Base-by-base conservation (phyloP, 2,329 filamentous ascomycete species). In the Ophiocordyceps camponoti-saundersi region DNA sequence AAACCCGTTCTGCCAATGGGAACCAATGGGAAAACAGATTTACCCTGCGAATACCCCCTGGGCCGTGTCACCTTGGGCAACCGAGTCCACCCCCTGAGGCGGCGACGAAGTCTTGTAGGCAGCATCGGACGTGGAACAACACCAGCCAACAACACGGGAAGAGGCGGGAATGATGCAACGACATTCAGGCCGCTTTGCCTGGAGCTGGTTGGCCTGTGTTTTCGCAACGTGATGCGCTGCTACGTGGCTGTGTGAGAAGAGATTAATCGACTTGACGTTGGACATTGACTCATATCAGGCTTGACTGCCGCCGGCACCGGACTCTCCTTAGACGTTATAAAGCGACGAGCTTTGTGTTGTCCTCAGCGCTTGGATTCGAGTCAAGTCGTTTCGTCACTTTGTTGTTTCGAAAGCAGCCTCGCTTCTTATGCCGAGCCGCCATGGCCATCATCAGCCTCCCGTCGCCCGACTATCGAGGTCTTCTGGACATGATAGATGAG, bases 401-500 rank as follows among this genome's bases (percentile, higher is more conserved):
- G 3, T 6, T 20, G 10, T 3, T 20, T 40, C 36, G 11, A 18
- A 11, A 40, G 13, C 4, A 4, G 16, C 32, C 32, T 34, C 32
- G 15, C n/a, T 40, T 7, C n/a, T 4, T 40, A 62, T 50, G 53
- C 29, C 3, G 8, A 6, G 21, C 6, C 8, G 23, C 13, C 39
- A 53, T 53, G 51, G 42, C 44, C 13, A 36, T 45, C 30, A 39
- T 48, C 12, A 43, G 34, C 23, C 47, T 50, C 40, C 51, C 49
- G 18, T 53, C 48, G 29, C 45, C 41, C 22, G 47, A 44, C 34
- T 50, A 51, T 32, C 43, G 44, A 13, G 42, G 48, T 20, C 51
- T 56, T 2, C 48, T 55, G 18, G 50, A 53, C 41, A 51, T 52
- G 10, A 48, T 55, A 10, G 49, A 52, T 42, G 46, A 44, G 16